Conservation (phyloP, 2,329 filamentous ascomycete genomes). For the Xylaria arbuscula region DNA sequence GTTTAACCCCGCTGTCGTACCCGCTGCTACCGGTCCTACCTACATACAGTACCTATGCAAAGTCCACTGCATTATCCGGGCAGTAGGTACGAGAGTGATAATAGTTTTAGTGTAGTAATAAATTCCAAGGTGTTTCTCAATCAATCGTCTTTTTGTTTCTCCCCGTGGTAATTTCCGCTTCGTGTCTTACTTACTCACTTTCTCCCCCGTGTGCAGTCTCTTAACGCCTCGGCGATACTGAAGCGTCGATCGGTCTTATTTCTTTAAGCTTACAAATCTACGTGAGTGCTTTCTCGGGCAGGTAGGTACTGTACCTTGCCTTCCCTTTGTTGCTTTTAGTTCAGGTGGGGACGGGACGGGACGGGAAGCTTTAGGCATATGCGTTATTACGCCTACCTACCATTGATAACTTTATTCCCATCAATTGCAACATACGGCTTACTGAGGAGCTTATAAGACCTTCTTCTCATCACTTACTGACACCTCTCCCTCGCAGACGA, state of each 20-base stretch:
- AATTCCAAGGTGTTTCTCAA: background rate
- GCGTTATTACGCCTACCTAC: background rate
- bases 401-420: background rate
- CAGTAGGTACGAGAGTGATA: background rate
- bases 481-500: background rate
- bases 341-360: background rate
- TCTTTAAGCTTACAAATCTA: slow-evolving; percentile 22
- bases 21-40: background rate
- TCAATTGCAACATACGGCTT: background rate
- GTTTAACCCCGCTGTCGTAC: slow-evolving; percentile 26
- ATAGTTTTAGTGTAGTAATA: background rate
- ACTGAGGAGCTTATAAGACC: background rate
- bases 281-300: background rate
- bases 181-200: background rate
- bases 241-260: background rate
- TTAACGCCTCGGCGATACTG: slow-evolving; percentile 7
- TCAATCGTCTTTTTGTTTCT: background rate
- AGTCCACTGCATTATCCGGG: background rate
- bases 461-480: background rate
- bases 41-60: background rate
- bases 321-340: background rate
- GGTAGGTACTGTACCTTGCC: background rate
- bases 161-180: slow-evolving; percentile 1
- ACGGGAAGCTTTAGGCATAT: background rate
- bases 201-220: background rate